A percentile compares a stretch with the other conserved stretches of the same genome.
phyloP scores from a whole-genome alignment of 345 rosid genomes.

The Populus davidiana region DNA sequence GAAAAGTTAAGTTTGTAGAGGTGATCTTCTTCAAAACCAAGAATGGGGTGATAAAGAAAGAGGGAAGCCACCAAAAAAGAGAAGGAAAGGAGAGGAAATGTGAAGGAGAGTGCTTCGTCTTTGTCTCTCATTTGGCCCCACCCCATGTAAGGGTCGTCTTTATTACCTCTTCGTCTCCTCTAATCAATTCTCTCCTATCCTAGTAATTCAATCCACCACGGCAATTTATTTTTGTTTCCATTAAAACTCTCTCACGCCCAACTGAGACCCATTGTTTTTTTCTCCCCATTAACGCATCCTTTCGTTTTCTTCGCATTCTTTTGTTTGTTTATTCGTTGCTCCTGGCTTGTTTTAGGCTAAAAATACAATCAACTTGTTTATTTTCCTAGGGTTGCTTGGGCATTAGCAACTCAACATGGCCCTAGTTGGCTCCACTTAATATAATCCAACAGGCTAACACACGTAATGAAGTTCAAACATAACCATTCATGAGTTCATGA shows the following conservation, averaged over 20 bases:
- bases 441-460: too few relatives aligned
- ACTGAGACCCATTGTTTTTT: slow-evolving; percentile 23
- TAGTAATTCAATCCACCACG: slow-evolving; percentile 22
- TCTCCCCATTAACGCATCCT: slow-evolving; percentile 5
- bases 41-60: slow-evolving; percentile 31
- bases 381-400: neutral
- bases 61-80: slow-evolving; percentile 25
- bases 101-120: slow-evolving; percentile 38
- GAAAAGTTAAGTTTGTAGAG: slow-evolving; percentile 25
- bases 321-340: neutral
- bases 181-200: neutral
- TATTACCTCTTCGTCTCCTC: neutral
- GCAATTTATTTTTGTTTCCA: neutral
- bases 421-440: too few relatives aligned
- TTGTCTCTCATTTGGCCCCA: slow-evolving; percentile 38
- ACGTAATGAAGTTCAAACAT: too few relatives aligned
- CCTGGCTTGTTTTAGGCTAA: neutral
- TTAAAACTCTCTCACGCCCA: neutral
- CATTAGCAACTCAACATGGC: too few relatives aligned
- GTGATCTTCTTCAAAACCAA: slow-evolving; percentile 35
- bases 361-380: neutral
- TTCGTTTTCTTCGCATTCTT: neutral
- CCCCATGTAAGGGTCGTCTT: slow-evolving; percentile 4
- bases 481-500: neutral
- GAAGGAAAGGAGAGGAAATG: slow-evolving; percentile 5